These are phyloP conservation scores for Przewalskia tangutica DNA, from an alignment of 257 asterid genomes.

Conservation along the genomic window DNA sequence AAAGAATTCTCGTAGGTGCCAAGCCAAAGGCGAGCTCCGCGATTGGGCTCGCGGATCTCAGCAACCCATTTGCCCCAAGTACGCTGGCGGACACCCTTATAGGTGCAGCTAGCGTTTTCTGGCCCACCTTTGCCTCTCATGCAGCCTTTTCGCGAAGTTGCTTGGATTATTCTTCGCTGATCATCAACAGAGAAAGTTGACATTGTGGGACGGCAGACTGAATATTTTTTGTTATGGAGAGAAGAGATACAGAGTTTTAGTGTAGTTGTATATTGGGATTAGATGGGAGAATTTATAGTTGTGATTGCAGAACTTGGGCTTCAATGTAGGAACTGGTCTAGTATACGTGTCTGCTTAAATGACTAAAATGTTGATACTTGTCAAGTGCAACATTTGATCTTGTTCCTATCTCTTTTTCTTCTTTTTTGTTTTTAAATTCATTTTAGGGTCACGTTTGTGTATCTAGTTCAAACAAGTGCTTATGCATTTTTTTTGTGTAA, in stretches of 20 bases:
- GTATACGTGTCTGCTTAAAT: conserved; percentile 36
- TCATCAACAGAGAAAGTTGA: neutral
- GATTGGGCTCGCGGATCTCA: conserved; percentile 79
- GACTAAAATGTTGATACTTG: conserved; percentile 34
- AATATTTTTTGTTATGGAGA: neutral
- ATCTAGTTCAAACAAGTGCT: neutral
- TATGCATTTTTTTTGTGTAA: neutral
- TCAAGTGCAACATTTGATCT: conserved; percentile 21
- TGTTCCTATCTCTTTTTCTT: neutral
- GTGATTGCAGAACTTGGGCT: neutral
- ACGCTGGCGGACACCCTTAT: conserved; percentile 77
- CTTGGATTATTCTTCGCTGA: conserved; percentile 18
- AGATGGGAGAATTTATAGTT: neutral
- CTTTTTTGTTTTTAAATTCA: neutral
- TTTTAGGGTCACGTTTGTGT: neutral
- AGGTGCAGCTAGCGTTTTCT: conserved; percentile 58
- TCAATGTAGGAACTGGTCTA: neutral
- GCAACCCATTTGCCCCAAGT: conserved; percentile 96
- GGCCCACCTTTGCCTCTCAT: conserved; percentile 94
- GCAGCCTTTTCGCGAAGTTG: conserved; percentile 70
- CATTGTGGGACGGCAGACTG: neutral
- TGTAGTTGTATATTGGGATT: no score
- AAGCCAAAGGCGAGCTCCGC: conserved; percentile 73
- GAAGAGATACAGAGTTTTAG: neutral
- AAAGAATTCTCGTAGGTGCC: conserved; percentile 74